Evolutionary conservation across 768 basidiomycete genomes (phyloP).

Genomic region (Tylopilus balloui): DNA sequence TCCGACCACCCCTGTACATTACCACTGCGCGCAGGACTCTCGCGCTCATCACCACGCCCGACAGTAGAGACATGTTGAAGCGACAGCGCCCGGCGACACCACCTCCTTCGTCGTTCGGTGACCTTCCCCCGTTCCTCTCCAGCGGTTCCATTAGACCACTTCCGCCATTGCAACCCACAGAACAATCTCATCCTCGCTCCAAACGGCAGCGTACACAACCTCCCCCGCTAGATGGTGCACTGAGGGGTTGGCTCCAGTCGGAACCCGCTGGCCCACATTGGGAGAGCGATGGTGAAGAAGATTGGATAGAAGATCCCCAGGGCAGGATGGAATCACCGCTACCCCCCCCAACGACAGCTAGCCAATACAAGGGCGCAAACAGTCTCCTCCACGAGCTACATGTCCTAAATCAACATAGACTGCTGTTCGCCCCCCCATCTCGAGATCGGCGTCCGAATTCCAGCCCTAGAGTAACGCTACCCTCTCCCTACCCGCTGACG

Average conservation of each 20-base stretch:
- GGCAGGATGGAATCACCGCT: constrained; percentile 29
- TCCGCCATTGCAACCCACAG: constrained; percentile 7
- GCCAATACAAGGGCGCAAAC: constrained; percentile 59
- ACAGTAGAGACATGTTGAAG: constrained; percentile 44
- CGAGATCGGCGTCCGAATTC: constrained; percentile 9
- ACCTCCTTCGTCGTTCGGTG: constrained; percentile 31
- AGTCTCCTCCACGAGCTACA: constrained; percentile 67
- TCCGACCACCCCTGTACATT: constrained; percentile 20
- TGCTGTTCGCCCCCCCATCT: constrained; percentile 34
- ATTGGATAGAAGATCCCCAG: constrained; percentile 32
- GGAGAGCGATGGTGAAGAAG: constrained; percentile 30
- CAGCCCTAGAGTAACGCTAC: background rate
- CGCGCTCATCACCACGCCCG: constrained; percentile 1
- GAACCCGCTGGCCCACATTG: constrained; percentile 8
- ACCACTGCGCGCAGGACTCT: constrained; percentile 1
- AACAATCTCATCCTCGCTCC: constrained; percentile 26
- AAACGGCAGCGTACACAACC: constrained; percentile 55
- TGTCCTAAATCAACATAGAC: constrained; percentile 59
- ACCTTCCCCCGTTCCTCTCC: constrained; percentile 20
- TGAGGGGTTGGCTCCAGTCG: constrained; percentile 41
- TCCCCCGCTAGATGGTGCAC: constrained; percentile 50
- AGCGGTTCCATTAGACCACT: constrained; percentile 10
- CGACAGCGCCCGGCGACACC: constrained; percentile 48
- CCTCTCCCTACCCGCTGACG: background rate
- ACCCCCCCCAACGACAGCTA: constrained; percentile 12